A percentile compares a stretch with the other conserved stretches of the same genome.
Conservation (phyloP, 805 yeast species). For the Suhomyces prunicola region DNA sequence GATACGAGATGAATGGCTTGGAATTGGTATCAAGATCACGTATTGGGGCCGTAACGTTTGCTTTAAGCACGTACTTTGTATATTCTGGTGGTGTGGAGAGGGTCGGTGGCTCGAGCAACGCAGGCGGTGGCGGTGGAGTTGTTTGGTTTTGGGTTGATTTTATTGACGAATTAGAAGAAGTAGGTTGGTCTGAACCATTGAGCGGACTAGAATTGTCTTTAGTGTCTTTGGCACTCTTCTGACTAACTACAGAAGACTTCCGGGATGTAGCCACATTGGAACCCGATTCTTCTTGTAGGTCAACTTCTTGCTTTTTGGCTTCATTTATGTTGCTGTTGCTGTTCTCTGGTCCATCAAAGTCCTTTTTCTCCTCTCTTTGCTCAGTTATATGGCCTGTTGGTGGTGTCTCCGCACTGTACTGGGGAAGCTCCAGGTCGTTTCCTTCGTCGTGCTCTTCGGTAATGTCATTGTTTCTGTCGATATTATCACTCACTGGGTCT, state of each 20-base stretch:
- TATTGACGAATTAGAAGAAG: neutral
- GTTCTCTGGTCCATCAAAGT: neutral
- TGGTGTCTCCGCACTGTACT: neutral
- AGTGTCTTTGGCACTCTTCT: neutral
- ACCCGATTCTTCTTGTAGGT: neutral
- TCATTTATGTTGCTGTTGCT: neutral
- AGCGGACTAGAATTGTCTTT: neutral
- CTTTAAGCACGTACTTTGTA: conserved; percentile 11
- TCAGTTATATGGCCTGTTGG: neutral
- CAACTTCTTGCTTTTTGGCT: neutral
- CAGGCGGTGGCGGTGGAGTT: neutral
- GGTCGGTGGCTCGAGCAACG: neutral
- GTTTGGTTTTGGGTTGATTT: neutral
- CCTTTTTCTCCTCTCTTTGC: neutral
- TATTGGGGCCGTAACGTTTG: conserved; percentile 56
- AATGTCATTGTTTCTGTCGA: neutral
- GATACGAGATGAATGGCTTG: conserved; percentile 72
- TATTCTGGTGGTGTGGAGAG: neutral
- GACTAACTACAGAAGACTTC: neutral
- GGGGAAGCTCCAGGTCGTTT: neutral
- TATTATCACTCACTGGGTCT: neutral
- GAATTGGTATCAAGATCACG: conserved; percentile 68
- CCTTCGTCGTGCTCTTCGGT: neutral
- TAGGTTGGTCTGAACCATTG: neutral
- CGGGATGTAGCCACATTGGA: neutral